Evolutionary conservation across 371 early-diverging fungal genomes (phyloP).

Genomic region (Lichtheimia corymbifera): DNA sequence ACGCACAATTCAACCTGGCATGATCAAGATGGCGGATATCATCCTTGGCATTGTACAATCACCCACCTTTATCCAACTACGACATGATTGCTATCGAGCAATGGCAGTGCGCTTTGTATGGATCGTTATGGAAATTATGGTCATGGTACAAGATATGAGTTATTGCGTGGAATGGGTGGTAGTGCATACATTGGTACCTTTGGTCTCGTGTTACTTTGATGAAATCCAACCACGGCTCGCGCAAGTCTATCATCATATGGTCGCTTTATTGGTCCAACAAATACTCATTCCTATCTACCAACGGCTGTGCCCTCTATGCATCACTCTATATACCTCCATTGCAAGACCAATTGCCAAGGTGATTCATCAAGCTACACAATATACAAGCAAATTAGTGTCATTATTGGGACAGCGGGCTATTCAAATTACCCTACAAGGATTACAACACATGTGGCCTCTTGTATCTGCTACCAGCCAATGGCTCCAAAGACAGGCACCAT

Average conservation of each 20-base stretch:
- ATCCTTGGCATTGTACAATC: background rate
- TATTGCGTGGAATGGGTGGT: too few relatives aligned
- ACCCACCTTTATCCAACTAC: background rate
- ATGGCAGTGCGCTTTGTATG: slow-evolving; percentile 1
- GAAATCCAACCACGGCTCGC: background rate
- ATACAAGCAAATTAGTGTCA: too few relatives aligned
- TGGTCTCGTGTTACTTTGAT: background rate
- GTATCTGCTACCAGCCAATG: background rate
- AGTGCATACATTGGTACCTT: background rate
- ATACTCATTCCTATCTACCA: background rate
- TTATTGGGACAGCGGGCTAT: too few relatives aligned
- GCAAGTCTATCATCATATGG: background rate
- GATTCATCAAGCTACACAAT: too few relatives aligned
- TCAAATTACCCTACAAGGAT: too few relatives aligned
- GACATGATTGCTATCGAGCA: background rate
- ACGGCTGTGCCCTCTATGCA: too few relatives aligned
- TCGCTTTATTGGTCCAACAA: background rate
- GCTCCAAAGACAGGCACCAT: slow-evolving; percentile 4
- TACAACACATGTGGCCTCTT: too few relatives aligned
- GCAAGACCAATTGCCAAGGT: too few relatives aligned
- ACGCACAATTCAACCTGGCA: background rate
- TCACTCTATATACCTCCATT: too few relatives aligned
- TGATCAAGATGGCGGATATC: background rate
- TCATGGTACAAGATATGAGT: background rate
- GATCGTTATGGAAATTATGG: background rate